A percentile compares a stretch with the other conserved stretches of the same genome.
Evolutionary conservation across 306 rosid species (phyloP).

Genomic region (Lathyrus sativus): DNA sequence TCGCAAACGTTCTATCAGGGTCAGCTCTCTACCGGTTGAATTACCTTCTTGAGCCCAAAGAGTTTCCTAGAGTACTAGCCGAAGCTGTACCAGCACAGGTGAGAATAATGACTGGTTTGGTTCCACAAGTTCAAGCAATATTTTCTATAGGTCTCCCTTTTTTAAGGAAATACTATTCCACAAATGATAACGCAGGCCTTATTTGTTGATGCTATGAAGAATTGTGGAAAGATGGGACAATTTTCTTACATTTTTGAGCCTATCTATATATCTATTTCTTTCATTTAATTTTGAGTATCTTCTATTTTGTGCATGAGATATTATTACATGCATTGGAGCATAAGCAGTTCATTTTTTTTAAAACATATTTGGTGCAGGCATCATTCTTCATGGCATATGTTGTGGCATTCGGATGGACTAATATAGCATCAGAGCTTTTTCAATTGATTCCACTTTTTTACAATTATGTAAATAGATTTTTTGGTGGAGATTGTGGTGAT

Average conservation of each 20-base stretch:
- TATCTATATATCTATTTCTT: too few species aligned
- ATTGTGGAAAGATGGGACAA: too few species aligned
- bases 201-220: conserved; percentile 1
- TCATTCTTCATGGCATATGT: conserved; percentile 81
- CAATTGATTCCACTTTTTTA: conserved; percentile 53
- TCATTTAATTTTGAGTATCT: background rate
- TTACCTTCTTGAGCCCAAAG: conserved; percentile 75
- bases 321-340: conserved; percentile 16
- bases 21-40: conserved; percentile 61
- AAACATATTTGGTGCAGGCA: conserved; percentile 62
- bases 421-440: conserved; percentile 63
- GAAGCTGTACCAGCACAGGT: conserved; percentile 90
- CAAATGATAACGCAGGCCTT: background rate
- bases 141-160: conserved; percentile 10
- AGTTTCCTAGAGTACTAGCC: conserved; percentile 72
- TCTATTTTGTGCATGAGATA: conserved; percentile 12
- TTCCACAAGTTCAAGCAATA: conserved; percentile 12
- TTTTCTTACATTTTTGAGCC: too few species aligned
- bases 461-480: conserved; percentile 49
- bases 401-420: conserved; percentile 65
- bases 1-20: conserved; percentile 82
- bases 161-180: background rate
- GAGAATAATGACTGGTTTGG: conserved; percentile 33
- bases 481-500: conserved; percentile 38
- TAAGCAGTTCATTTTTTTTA: conserved; percentile 20